phyloP scores from a whole-genome alignment of 805 yeast species.

The Wickerhamomyces alni region DNA sequence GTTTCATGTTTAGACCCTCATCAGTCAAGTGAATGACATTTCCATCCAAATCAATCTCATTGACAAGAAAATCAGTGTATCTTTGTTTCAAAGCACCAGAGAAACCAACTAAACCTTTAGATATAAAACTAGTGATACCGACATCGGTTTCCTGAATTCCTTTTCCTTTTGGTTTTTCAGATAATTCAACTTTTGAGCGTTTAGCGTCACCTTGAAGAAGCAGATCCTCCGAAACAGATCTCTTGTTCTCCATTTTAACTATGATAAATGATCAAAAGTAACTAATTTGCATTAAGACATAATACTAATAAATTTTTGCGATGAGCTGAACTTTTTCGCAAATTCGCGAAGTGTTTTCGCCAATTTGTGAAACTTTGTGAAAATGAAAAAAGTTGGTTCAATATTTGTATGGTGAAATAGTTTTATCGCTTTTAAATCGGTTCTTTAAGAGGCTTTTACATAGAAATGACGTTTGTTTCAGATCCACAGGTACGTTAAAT shows the following conservation, averaged over 20 bases:
- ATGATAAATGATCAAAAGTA: too few relatives aligned
- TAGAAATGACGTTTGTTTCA: constrained; percentile 7
- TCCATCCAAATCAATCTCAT: constrained; percentile 70
- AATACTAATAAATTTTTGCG: too few relatives aligned
- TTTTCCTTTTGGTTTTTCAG: constrained; percentile 5
- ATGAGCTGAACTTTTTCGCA: constrained; percentile 3
- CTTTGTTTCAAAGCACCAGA: constrained; percentile 79
- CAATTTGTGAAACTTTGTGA: too few relatives aligned
- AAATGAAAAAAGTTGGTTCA: too few relatives aligned
- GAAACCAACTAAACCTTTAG: constrained; percentile 54
- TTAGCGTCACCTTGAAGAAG: constrained; percentile 13
- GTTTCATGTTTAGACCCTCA: constrained; percentile 44
- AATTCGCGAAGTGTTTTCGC: too few relatives aligned
- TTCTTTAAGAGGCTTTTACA: too few relatives aligned
- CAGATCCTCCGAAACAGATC: constrained; percentile 15
- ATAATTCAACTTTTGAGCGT: constrained; percentile 13
- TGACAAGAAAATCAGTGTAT: constrained; percentile 89
- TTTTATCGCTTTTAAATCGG: too few relatives aligned
- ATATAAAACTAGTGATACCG: constrained; percentile 74
- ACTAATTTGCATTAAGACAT: too few relatives aligned
- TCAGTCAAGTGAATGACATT: constrained; percentile 71
- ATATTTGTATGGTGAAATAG: too few relatives aligned
- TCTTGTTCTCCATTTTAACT: constrained; percentile 13
- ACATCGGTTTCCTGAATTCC: constrained; percentile 74
- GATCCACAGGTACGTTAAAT: constrained; percentile 8